Percentiles rank a stretch among this genome's conserved stretches.
These are phyloP conservation scores for Kazachstania psychrophila DNA, from an alignment of 805 yeast species.

Conservation along the genomic window DNA sequence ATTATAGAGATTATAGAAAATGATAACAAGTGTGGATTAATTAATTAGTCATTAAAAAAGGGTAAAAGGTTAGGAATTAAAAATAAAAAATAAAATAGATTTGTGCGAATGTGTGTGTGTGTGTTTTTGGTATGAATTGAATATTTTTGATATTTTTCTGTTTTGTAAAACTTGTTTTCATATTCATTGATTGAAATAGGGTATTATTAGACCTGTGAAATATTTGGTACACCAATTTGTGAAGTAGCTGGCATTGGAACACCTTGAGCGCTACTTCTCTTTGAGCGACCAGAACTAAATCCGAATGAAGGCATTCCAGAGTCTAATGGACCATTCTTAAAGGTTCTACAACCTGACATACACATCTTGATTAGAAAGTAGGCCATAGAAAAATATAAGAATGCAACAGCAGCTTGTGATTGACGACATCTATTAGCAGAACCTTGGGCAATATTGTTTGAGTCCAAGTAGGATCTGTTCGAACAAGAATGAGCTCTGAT, in stretches of 20 bases:
- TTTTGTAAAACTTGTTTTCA: no score
- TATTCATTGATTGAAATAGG: no score
- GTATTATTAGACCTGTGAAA: slow-evolving; percentile 84
- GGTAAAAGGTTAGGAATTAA: no score
- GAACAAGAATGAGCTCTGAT: slow-evolving; percentile 77
- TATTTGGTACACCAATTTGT: slow-evolving; percentile 4
- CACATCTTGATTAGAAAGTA: slow-evolving; percentile 56
- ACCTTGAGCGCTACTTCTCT: neutral
- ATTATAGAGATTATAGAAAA: no score
- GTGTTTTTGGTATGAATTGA: no score
- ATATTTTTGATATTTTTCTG: no score
- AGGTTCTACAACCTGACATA: slow-evolving; percentile 43
- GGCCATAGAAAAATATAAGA: slow-evolving; percentile 76
- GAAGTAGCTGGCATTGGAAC: neutral
- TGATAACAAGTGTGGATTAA: no score
- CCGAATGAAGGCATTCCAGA: slow-evolving; percentile 6
- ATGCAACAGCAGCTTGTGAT: slow-evolving; percentile 78
- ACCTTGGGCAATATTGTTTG: slow-evolving; percentile 68
- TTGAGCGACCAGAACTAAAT: slow-evolving; percentile 26
- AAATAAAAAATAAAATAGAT: no score
- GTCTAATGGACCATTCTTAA: slow-evolving; percentile 29
- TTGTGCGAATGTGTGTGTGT: no score
- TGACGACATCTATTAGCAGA: slow-evolving; percentile 80
- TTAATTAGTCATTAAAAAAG: no score
- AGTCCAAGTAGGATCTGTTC: slow-evolving; percentile 52